Percentiles rank a stretch among this genome's conserved stretches.
Conservation (phyloP, 179 eudicot species). For the Actinidia polygama region DNA sequence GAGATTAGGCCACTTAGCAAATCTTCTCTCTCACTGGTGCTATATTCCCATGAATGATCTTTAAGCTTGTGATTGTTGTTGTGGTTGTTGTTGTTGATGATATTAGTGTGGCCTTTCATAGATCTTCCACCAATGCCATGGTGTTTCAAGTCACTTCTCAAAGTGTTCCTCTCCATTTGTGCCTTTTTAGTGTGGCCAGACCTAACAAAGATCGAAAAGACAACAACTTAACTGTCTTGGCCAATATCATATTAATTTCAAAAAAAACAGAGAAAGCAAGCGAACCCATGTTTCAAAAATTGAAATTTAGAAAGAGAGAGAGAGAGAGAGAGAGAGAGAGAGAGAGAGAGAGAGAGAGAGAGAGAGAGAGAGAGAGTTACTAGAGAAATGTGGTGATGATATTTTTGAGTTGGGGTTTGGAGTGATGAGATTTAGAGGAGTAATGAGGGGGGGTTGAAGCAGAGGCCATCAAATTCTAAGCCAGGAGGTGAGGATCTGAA, state of each 20-base stretch:
- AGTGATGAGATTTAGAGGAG: neutral
- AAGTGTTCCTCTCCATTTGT: constrained; percentile 28
- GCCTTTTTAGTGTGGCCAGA: constrained; percentile 12
- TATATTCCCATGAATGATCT: constrained; percentile 5
- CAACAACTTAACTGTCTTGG: constrained; percentile 16
- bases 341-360: constrained; percentile 12
- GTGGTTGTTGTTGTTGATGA: constrained; percentile 2
- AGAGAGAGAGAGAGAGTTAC: neutral
- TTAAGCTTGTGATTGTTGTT: constrained; percentile 3
- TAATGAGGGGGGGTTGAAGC: constrained; percentile 16
- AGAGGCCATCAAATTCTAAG: constrained; percentile 36
- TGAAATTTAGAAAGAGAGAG: constrained; percentile 1
- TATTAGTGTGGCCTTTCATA: neutral
- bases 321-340: neutral
- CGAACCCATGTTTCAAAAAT: too few relatives aligned
- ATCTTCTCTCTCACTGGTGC: constrained; percentile 18
- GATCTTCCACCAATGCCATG: neutral
- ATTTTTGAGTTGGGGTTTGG: constrained; percentile 13
- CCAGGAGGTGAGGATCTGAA: constrained; percentile 23
- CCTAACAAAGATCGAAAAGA: constrained; percentile 23
- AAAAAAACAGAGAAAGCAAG: neutral
- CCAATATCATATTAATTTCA: constrained; percentile 2
- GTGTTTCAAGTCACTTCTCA: neutral
- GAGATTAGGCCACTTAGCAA: constrained; percentile 61
- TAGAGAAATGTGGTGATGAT: neutral